Evolutionary conservation across 2,329 filamentous ascomycete genomes (phyloP), one percentile per base, ranked within the genome.

Genomic region (Fusarium annulatum): DNA sequence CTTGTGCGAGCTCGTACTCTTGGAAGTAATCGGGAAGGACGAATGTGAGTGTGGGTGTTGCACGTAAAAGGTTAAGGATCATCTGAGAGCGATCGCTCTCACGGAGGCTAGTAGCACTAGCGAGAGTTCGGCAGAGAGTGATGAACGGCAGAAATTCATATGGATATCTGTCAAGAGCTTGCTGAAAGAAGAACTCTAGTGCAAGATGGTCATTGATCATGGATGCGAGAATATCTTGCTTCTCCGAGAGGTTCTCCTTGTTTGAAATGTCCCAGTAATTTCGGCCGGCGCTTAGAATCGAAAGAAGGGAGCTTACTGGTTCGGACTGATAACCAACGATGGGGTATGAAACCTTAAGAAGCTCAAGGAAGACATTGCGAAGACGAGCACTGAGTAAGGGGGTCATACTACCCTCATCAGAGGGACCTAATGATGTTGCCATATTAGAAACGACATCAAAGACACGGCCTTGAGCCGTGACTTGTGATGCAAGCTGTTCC

Each of bases 121-220:
- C 88, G 21, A 97, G 83, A 43, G 88, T 89, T 62, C 90, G 91
- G 79, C 91, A 92, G 43, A 97, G 84, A 60, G 88, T 90, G 68
- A 97, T 83, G 76, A 97, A 94, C 2, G 95, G 94, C 6, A 91
- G 82, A 52, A 94, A 91, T 82, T 98, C 96, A 81, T 94, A 96
- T 1, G 96, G 96, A 79, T 95, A 98, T 62, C 96, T 91, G 68
- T 89, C 88, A 48, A 92, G 88, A 11, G 95, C 91, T 79, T 93
- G 89, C 56, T 89, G 85, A 38, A 97, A 89, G 70, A 88, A 90
- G 57, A 84, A 85, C 28, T 86, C 86, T 78, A 92, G 86, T 23
- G 94, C 79, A 46, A 78, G 75, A 15, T 83, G 79, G 55, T 84
- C 81, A 14, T 81, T 79, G 12, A 83, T 55, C 79, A 83, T 81